Base-by-base conservation (phyloP, 345 rosid species). In the Populus deltoides region DNA sequence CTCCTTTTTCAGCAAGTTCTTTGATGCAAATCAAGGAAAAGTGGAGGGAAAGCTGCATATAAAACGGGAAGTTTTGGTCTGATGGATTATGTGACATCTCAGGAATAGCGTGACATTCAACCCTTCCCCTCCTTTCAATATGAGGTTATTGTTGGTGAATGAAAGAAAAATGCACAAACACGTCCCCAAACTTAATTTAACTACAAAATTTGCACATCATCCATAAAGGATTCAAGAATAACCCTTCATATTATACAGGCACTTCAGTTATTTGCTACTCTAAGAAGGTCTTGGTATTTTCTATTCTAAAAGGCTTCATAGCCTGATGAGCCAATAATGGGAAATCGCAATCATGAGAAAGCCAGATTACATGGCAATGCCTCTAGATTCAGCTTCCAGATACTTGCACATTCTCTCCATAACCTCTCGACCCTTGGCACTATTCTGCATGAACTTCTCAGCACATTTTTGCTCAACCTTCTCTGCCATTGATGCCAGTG, bases 361-460 rank as follows among this genome's bases (percentile, higher is more conserved):
- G 51, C 22, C 38, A 35, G 75, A 78, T 87, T 80, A 92, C 77
- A 88, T 78, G 41, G 86, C 24, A 43, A 89, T 89, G 5, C 90
- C 90, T 36, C 91, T 77, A 39, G 97, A 87, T 86, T 93, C 98
- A 69, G 94, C 92, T 86, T 96, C 99, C 73, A 93, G 93, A 86
- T 91, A 96, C 88, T 87, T 93, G 75, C 99, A 96, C 75, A 96
- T 96, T 81, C 92, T 91, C 83, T 96, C 99, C 99, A 92, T 93
- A 33, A 95, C 99, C 80, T 95, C 97, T 80, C 98, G 84, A 25
- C 99, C 96, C 83, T 95, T 95, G 3, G 81, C 84, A 78, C 99
- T 93, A 68, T 95, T 95, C 85, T 93, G 99, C 94, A 91, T 86
- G 84, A 95, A 95, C 84, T 84, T 91, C 72, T 93, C 99, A 1